Base-by-base conservation (phyloP, 2,329 filamentous ascomycete species). In the Cadophora malorum region DNA sequence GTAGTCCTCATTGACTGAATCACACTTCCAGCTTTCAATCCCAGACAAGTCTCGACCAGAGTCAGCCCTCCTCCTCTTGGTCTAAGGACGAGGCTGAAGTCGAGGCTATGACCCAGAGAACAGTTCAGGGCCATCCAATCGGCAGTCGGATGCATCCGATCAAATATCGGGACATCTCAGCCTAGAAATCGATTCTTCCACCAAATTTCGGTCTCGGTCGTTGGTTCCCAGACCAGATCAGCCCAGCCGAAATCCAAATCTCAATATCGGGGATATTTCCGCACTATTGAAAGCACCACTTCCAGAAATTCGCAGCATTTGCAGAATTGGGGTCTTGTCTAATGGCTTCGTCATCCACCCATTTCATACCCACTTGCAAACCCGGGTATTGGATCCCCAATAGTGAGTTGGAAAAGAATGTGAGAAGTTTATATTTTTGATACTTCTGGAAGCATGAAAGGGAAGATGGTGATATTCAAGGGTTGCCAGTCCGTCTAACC, bases 181-280 rank as follows among this genome's bases (percentile, higher is more conserved):
- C 35, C 35, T 28, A 28, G 28, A 14, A 38, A 38, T 38, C 12
- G 35, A 38, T 38, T 38, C 9, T 38, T 9, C 35, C 35, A 38
- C 35, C 16, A 45, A 45, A 33, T 55, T 31, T 55, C 52, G 52
- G 52, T 33, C n/a, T 33, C 52, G 52, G 52, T 33, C 5, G 28
- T 55, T 33, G 52, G 52, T 55, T 55, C 28, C 52, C 28, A 55
- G 45, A 49, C 45, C 19, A 10, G 41, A 16, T 14, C 35, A 38
- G 14, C 28, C 28, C 8, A 38, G 8, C 35, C 35, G 9, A 38
- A 38, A 10, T 55, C 16, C 52, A 49, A 49, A 21, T 49, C n/a
- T 9, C 45, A 55, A 33, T 55, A 55, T 55, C 52, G 52, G 52
- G 33, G 52, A 55, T 55, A 55, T 55, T n/a, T 33, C 28, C 16